Evolutionary conservation across 1,139 yeast species (phyloP).

Genomic region (Kurtzmaniella quercitrusa): DNA sequence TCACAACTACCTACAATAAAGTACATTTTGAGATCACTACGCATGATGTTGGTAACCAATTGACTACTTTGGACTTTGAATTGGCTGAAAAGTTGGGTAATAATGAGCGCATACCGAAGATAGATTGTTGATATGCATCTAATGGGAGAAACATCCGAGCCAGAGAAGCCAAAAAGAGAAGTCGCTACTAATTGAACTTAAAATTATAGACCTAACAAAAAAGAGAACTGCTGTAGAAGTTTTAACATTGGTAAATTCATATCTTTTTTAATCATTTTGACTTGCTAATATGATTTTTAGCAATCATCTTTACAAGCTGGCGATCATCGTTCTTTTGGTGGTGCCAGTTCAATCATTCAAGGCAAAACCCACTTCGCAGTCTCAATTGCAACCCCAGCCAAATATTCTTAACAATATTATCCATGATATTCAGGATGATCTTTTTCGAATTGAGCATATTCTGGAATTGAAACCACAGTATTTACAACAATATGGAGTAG

Average conservation of each 20-base stretch:
- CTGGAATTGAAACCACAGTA: slow-evolving; percentile 13
- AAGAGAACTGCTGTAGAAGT: too few relatives aligned
- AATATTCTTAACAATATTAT: slow-evolving; percentile 6
- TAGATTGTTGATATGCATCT: background rate
- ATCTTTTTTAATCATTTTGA: too few relatives aligned
- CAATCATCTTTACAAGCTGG: too few relatives aligned
- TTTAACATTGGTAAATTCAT: too few relatives aligned
- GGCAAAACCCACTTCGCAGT: background rate
- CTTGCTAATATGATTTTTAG: too few relatives aligned
- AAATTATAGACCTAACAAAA: too few relatives aligned
- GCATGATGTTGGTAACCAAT: slow-evolving; percentile 55
- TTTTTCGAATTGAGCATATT: slow-evolving; percentile 9
- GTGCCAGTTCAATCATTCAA: background rate
- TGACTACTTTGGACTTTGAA: slow-evolving; percentile 56
- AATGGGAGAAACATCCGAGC: too few relatives aligned
- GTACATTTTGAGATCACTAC: slow-evolving; percentile 60
- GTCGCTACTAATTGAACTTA: too few relatives aligned
- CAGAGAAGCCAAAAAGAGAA: too few relatives aligned
- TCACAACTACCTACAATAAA: slow-evolving; percentile 57
- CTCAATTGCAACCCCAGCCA: background rate
- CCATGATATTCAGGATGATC: slow-evolving; percentile 7
- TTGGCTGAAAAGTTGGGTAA: slow-evolving; percentile 51
- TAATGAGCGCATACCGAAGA: slow-evolving; percentile 1
- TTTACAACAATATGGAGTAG: slow-evolving; percentile 15
- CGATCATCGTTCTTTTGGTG: background rate